Conservation (phyloP, 1,139 yeast genomes). For the Suzukiozyma palmioleophila region DNA sequence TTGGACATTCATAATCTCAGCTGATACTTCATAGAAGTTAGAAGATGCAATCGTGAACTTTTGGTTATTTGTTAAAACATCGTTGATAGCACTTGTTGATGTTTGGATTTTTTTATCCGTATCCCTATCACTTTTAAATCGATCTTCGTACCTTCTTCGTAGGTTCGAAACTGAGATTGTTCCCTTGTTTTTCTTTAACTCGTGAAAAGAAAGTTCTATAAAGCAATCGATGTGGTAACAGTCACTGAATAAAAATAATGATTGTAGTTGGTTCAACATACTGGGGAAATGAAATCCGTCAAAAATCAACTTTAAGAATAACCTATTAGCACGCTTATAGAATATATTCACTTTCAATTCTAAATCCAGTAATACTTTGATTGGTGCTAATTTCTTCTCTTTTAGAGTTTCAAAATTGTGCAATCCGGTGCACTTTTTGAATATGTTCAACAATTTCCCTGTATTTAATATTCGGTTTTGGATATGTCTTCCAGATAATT, state of each 20-base stretch:
- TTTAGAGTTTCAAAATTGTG: conserved; percentile 28
- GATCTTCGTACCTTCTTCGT: conserved; percentile 20
- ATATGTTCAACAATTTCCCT: conserved; percentile 79
- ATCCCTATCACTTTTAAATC: not conserved
- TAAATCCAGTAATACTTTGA: conserved; percentile 49
- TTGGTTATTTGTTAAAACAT: conserved; percentile 18
- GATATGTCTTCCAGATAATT: conserved; percentile 50
- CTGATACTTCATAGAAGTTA: conserved; percentile 55
- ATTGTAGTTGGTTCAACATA: conserved; percentile 47
- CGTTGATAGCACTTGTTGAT: conserved; percentile 8
- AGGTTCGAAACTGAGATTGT: conserved; percentile 29
- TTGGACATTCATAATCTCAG: conserved; percentile 58
- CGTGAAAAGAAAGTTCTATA: conserved; percentile 28
- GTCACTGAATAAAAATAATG: conserved; percentile 46
- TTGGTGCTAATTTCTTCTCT: conserved; percentile 22
- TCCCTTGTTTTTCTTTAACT: conserved; percentile 30
- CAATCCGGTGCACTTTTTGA: conserved; percentile 52
- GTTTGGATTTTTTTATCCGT: conserved; percentile 10
- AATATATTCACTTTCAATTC: conserved; percentile 57
- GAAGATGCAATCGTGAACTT: conserved; percentile 29
- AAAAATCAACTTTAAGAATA: conserved; percentile 54
- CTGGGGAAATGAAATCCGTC: conserved; percentile 54
- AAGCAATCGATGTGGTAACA: conserved; percentile 50
- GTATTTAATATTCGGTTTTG: conserved; percentile 70
- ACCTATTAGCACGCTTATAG: conserved; percentile 63